Conservation (phyloP, 2,329 filamentous ascomycete genomes). For the Aschersonia sp. region DNA sequence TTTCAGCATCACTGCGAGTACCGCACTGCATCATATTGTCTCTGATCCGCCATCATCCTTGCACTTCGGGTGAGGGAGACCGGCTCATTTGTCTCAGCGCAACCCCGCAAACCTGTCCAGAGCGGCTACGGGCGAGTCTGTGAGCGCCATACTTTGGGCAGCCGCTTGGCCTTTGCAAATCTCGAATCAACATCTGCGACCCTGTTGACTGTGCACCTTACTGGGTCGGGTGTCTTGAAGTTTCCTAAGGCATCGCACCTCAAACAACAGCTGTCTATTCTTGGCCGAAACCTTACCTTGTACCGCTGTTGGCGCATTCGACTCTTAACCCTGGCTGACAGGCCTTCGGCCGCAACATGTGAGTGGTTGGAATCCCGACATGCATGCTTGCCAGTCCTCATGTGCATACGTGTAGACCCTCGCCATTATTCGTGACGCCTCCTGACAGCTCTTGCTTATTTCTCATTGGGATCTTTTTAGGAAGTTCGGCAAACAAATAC, state of each 20-base stretch:
- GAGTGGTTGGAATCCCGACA: slow-evolving; percentile 9
- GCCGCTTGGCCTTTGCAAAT: not conserved
- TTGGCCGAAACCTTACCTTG: not conserved
- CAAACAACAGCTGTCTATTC: too few species aligned
- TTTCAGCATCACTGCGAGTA: too few species aligned
- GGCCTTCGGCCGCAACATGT: slow-evolving; percentile 17
- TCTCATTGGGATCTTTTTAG: slow-evolving; percentile 28
- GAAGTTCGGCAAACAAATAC: slow-evolving; percentile 99
- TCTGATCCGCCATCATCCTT: too few species aligned
- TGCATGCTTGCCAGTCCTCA: not conserved
- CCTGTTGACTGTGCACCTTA: not conserved
- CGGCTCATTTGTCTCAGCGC: too few species aligned
- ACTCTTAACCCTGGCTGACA: slow-evolving; percentile 2
- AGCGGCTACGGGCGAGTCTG: too few species aligned
- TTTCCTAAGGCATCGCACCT: too few species aligned
- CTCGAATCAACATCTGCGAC: not conserved
- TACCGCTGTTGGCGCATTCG: not conserved
- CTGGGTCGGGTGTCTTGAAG: not conserved
- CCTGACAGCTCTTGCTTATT: slow-evolving; percentile 3
- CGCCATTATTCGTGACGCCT: not conserved
- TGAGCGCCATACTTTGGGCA: not conserved
- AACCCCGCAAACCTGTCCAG: too few species aligned
- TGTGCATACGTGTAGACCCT: not conserved
- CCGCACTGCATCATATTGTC: too few species aligned
- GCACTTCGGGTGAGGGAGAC: too few species aligned